Evolutionary conservation across 73 alveolate genomes (phyloP), one percentile per base, ranked within the genome.

Genomic region (Paramecium primaurelia): DNA sequence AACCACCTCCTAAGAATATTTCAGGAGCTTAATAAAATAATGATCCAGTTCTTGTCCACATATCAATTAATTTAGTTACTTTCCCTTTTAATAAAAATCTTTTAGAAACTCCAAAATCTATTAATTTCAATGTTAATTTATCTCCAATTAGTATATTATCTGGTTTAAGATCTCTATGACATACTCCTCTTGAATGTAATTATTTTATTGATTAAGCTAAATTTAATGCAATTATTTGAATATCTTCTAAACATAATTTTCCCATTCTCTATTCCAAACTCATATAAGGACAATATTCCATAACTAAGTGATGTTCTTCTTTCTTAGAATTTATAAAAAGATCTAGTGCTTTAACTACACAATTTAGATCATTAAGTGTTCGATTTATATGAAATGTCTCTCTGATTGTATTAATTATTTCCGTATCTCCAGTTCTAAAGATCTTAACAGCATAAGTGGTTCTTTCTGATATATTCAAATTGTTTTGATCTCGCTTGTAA

Each of bases 101-200:
- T 87, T 77, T 37, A 18, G 88, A 34, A 18, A 87, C 93, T 18
- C 71, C 71, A 30, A 87, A 87, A 68, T 87, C 93, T 25, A 73
- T 87, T 11, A 87, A 40, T 38, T 68, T 87, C 37, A 87, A 68
- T 64, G 40, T 20, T 11, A 59, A 49, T 14, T 37, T 58, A 32
- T 87, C 93, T 64, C 64, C 86, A 36, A 68, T 49, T 1, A 87
- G 88, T 30, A 87, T 87, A 47, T 87, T 87, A n/a, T 87, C 68
- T 47, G 93, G 93, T 38, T 87, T 87, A 11, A 87, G 26, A 77
- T 87, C 93, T 14, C 93, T 37, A 58, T 87, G 93, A 4, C 93
- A 87, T 42, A 73, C 42, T 22, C 86, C 83, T 32, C 71, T 59
- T 87, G 18, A 32, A 45, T 87, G 93, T 71, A 87, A 49, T 34